These are phyloP conservation scores for Fusarium sp. DNA, from an alignment of 2,329 filamentous ascomycete genomes.

Conservation along the genomic window DNA sequence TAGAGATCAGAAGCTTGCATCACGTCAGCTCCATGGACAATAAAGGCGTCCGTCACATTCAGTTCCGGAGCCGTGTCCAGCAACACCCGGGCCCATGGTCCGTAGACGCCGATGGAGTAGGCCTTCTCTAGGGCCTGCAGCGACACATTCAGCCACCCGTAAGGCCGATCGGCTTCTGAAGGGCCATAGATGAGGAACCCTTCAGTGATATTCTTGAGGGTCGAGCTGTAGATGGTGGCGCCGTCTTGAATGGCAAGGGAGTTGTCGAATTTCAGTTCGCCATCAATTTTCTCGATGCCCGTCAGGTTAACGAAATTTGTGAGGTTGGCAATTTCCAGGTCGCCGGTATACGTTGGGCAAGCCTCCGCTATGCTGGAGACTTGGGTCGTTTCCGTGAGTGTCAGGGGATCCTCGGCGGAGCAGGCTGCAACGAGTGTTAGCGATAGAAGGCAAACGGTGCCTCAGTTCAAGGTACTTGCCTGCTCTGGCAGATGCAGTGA, in stretches of 20 bases:
- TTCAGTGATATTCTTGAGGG: background rate
- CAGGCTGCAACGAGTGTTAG: background rate
- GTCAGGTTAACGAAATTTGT: background rate
- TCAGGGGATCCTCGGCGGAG: background rate
- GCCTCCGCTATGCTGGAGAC: background rate
- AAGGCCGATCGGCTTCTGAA: background rate
- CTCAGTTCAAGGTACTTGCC: background rate
- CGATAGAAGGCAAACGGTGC: background rate
- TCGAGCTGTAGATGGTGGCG: background rate
- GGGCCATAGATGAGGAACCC: background rate
- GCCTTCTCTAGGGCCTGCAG: background rate
- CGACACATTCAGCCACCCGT: background rate
- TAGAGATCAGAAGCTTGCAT: background rate
- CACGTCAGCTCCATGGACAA: background rate
- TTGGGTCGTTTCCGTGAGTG: background rate
- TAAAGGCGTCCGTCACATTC: background rate
- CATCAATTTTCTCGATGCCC: background rate
- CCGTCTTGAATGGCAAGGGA: background rate
- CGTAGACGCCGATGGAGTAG: background rate
- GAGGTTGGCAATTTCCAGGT: background rate
- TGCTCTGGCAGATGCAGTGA: background rate
- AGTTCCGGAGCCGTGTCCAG: background rate
- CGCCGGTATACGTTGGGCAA: background rate
- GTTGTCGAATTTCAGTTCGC: background rate
- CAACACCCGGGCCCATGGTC: background rate